Base-by-base conservation (phyloP, 805 yeast genomes). In the Starmera pachycereana region DNA sequence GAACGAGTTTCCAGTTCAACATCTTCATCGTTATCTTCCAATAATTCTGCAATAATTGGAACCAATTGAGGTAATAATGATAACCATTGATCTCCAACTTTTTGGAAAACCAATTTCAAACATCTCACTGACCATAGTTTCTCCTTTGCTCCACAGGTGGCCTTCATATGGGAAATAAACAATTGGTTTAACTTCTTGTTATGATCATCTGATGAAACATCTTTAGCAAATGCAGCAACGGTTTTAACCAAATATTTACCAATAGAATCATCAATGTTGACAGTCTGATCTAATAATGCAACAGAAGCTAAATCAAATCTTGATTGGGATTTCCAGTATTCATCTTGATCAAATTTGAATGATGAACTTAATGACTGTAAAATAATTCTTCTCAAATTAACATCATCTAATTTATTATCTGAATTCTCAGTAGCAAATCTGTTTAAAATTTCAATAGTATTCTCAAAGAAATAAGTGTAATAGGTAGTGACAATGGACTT, bases 51-150 rank as follows among this genome's bases (percentile, higher is more conserved):
- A 59, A 92, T 86, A 44, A 86, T 73, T 29, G 99, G 99, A 46
- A 92, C 95, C 50, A 92, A 72, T 56, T 89, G 96, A 19, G 98
- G 98, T 51, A 92, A 69, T 66, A 84, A 71, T 29, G 81, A 68
- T 48, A 92, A 71, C 98, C 97, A 92, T 58, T 80, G 86, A 53
- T 92, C 97, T 40, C 97, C 97, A 52, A 88, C 81, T 66, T 84
- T 84, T 48, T 84, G 83, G 71, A 88, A 92, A 29, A 92, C 76
- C 22, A 78, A 69, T 60, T 85, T 86, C 58, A 92, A 71, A 2
- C 85, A 68, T 57, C 81, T 77, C 40, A 86, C 74, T 22, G 97
- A 78, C 90, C 95, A 83, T 49, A 75, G 63, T 56, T 83, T 82
- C 53, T 80, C 87, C 39, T 66, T 65, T 8, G 78, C 56, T 35